These are phyloP conservation scores for Tetracentron sinense DNA, from an alignment of 164 flowering plant species.

Conservation along the genomic window DNA sequence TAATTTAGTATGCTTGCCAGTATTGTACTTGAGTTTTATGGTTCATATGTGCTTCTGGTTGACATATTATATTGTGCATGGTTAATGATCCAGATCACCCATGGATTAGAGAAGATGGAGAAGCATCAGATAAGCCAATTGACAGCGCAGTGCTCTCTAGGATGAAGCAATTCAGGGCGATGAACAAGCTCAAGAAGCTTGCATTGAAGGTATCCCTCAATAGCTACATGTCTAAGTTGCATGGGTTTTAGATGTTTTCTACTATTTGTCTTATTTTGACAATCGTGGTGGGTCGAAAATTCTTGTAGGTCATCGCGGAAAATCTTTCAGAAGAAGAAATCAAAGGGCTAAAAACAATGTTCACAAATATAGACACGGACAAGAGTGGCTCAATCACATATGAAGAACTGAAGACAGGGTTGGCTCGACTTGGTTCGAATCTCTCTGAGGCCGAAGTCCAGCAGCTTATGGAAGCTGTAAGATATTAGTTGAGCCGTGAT, in stretches of 20 bases:
- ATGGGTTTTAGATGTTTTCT: not conserved
- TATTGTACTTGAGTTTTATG: not conserved
- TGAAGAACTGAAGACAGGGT: constrained; percentile 76
- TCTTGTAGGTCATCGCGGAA: constrained; percentile 76
- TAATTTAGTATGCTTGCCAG: not conserved
- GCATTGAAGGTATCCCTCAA: constrained; percentile 64
- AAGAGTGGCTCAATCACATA: constrained; percentile 87
- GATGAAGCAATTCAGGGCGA: constrained; percentile 94
- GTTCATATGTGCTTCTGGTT: not conserved
- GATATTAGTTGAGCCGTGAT: constrained; percentile 14
- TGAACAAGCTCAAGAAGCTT: constrained; percentile 93
- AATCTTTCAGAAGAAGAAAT: constrained; percentile 84
- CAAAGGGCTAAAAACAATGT: constrained; percentile 85
- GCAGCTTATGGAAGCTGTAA: constrained; percentile 97
- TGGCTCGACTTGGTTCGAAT: constrained; percentile 85
- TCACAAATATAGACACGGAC: constrained; percentile 86
- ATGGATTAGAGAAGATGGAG: constrained; percentile 87
- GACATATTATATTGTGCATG: not conserved
- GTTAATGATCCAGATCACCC: constrained; percentile 60
- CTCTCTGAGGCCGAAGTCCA: constrained; percentile 80
- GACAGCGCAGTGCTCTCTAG: constrained; percentile 88
- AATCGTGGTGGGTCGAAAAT: constrained; percentile 2
- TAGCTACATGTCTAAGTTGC: not conserved
- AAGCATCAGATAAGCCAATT: constrained; percentile 87
- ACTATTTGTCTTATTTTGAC: not conserved